Evolutionary conservation across 2,329 filamentous ascomycete species (phyloP).

Genomic region (Colletotrichum tanaceti): DNA sequence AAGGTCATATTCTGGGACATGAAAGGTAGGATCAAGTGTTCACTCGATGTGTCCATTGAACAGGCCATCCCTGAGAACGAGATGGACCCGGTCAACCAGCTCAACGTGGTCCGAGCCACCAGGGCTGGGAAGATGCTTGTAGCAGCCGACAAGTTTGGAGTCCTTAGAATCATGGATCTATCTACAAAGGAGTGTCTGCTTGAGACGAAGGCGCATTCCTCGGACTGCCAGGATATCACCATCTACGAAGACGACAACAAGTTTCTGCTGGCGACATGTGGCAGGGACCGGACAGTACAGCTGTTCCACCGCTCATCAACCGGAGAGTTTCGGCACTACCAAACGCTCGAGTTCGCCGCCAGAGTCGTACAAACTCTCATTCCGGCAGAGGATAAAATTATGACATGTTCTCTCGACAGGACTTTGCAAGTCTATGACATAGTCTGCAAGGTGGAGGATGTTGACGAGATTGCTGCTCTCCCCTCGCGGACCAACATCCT

Average conservation of each 20-base stretch:
- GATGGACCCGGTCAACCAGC: constrained; percentile 66
- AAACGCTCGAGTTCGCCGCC: constrained; percentile 93
- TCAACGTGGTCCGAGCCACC: constrained; percentile 70
- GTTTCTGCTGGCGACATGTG: constrained; percentile 82
- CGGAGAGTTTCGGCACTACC: constrained; percentile 78
- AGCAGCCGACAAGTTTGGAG: constrained; percentile 88
- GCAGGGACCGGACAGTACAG: constrained; percentile 91
- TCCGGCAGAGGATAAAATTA: constrained; percentile 78
- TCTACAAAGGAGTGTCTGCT: constrained; percentile 70
- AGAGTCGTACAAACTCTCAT: constrained; percentile 81
- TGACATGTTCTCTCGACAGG: constrained; percentile 90
- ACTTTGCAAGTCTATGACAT: constrained; percentile 86
- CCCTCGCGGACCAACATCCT: constrained; percentile 82
- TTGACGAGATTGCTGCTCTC: constrained; percentile 78
- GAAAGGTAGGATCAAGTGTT: constrained; percentile 74
- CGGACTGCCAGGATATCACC: constrained; percentile 85
- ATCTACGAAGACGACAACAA: constrained; percentile 72
- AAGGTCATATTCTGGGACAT: constrained; percentile 85
- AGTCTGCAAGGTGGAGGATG: constrained; percentile 74
- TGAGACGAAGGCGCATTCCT: constrained; percentile 86
- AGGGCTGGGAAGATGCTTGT: constrained; percentile 74
- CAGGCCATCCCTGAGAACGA: constrained; percentile 64
- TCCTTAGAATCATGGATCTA: constrained; percentile 77
- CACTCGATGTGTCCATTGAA: constrained; percentile 77
- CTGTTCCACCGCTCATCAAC: constrained; percentile 75